Evolutionary conservation across 164 flowering plant genomes (phyloP).

Genomic region (Macadamia integrifolia): DNA sequence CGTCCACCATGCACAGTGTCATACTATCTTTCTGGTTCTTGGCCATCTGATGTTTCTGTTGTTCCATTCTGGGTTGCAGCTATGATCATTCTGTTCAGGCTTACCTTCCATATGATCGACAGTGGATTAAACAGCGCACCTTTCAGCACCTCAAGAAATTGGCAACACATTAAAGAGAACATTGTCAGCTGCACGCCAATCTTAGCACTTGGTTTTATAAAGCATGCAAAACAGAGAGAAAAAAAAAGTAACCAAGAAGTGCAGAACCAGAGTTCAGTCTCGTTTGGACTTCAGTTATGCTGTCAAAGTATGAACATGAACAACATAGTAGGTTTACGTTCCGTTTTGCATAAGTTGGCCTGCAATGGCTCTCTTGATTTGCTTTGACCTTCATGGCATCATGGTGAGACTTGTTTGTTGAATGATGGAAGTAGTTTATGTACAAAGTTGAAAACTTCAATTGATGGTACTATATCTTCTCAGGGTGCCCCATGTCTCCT

Average conservation of each 20-base stretch:
- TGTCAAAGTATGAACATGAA: neutral
- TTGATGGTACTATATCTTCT: no score
- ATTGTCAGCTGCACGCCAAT: neutral
- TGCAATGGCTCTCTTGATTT: neutral
- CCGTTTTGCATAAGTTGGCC: neutral
- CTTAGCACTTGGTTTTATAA: constrained; percentile 1
- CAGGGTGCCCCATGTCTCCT: no score
- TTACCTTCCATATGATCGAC: constrained; percentile 84
- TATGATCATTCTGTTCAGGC: constrained; percentile 76
- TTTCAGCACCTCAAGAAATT: constrained; percentile 73
- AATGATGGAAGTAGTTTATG: no score
- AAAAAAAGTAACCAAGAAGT: neutral
- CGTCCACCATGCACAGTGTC: no score
- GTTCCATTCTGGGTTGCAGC: constrained; percentile 39
- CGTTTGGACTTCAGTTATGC: neutral
- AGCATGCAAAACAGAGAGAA: neutral
- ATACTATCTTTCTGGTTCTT: no score
- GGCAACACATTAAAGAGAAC: constrained; percentile 29
- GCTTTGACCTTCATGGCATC: neutral
- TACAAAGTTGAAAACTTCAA: no score
- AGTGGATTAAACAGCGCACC: constrained; percentile 80
- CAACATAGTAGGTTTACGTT: neutral
- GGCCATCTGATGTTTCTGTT: neutral
- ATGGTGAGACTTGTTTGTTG: no score
- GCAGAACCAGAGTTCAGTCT: neutral